Evolutionary conservation across 176 grass and related monocot species (phyloP).

Genomic region (Carex kokanica): DNA sequence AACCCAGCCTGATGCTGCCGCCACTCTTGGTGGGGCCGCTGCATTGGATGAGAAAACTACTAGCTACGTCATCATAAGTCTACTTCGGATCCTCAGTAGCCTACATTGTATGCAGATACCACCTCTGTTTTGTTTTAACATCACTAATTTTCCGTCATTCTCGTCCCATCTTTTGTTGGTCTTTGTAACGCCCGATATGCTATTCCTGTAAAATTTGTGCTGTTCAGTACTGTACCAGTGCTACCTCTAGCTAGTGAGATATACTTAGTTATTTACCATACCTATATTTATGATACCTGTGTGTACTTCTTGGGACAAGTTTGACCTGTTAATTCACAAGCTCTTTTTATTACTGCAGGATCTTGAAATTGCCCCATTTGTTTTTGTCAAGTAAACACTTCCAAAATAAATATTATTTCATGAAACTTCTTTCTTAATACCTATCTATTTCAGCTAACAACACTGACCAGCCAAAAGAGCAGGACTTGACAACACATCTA

Average conservation of each 20-base stretch:
- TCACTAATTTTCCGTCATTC: not conserved
- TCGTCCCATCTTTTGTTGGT: not conserved
- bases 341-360: not conserved
- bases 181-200: not conserved
- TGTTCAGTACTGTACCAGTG: not conserved
- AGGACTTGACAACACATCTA: conserved; percentile 63
- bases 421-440: not conserved
- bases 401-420: not conserved
- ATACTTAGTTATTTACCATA: not conserved
- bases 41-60: conserved; percentile 62
- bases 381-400: not conserved
- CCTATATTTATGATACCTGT: not conserved
- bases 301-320: not conserved
- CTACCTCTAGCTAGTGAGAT: not conserved
- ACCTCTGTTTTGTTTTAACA: not conserved
- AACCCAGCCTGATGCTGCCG: conserved; percentile 49
- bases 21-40: conserved; percentile 30
- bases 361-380: not conserved
- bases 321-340: not conserved
- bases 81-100: conserved; percentile 71
- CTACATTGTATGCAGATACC: conserved; percentile 62
- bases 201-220: not conserved
- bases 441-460: conserved; percentile 53
- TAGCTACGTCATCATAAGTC: conserved; percentile 74
- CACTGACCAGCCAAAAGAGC: conserved; percentile 49